phyloP scores from a whole-genome alignment of 768 basidiomycete species.

The Daedalea quercina region DNA sequence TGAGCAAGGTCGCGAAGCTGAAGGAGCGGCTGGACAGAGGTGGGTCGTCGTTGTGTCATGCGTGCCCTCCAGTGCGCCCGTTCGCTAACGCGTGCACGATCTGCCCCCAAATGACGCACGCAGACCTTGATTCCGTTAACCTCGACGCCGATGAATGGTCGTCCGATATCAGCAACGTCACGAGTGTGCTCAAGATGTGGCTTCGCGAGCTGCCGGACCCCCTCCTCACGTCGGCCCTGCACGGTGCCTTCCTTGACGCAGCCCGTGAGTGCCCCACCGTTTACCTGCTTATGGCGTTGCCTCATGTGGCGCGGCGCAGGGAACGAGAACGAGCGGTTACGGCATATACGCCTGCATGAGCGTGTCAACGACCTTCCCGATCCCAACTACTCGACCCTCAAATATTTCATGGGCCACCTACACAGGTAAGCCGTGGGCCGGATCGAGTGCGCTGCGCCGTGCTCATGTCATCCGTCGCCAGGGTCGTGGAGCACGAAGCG shows the following conservation, averaged over 20 bases:
- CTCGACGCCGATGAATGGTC: slow-evolving; percentile 87
- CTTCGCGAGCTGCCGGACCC: slow-evolving; percentile 94
- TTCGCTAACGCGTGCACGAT: not conserved
- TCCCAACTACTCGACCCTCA: slow-evolving; percentile 96
- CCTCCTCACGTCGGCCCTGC: slow-evolving; percentile 73
- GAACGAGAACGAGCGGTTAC: slow-evolving; percentile 89
- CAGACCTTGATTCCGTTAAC: slow-evolving; percentile 84
- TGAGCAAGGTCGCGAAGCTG: slow-evolving; percentile 77
- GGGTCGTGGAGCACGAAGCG: slow-evolving; percentile 67
- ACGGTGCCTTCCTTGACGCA: slow-evolving; percentile 92
- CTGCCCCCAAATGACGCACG: not conserved
- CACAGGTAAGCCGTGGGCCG: slow-evolving; percentile 53
- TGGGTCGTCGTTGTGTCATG: slow-evolving; percentile 23
- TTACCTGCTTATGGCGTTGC: not conserved
- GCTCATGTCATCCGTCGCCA: slow-evolving; percentile 25
- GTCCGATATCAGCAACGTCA: slow-evolving; percentile 90
- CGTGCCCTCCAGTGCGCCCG: not conserved
- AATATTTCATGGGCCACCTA: slow-evolving; percentile 92
- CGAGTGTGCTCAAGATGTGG: slow-evolving; percentile 95
- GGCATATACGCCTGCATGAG: slow-evolving; percentile 95
- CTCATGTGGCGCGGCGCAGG: slow-evolving; percentile 32
- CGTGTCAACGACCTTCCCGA: slow-evolving; percentile 97
- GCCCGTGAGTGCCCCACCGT: slow-evolving; percentile 63
- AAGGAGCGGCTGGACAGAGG: slow-evolving; percentile 85
- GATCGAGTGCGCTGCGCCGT: not conserved